Base-by-base conservation (phyloP, 768 basidiomycete genomes). In the Boletus pseudo-olivaceus region DNA sequence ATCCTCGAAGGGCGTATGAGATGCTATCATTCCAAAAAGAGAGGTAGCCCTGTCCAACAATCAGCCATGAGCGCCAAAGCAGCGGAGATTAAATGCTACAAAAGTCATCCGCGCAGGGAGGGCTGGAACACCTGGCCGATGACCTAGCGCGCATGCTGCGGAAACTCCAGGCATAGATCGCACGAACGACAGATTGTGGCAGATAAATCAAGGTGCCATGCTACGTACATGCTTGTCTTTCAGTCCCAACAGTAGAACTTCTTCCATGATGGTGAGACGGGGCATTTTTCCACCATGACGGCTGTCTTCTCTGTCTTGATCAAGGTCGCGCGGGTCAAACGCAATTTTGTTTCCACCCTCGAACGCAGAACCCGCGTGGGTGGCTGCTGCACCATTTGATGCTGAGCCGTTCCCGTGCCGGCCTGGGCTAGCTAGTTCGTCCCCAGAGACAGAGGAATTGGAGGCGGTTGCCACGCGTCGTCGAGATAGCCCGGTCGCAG, bases 11-110 rank as follows among this genome's bases (percentile, higher is more conserved):
- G 14, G 96, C 95, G 72, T 99, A 99, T 0, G 94, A 97, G 61
- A 99, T 99, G 74, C 98, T 98, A 78, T 99, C 96, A 74, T 98
- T 98, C 96, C 96, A 98, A 69, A 98, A 98, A 1, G 93, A 96
- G 37, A 98, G 83, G 72, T 98, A 97, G 34, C 95, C 95, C 83
- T 87, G 62, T 42, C 40, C 7, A 19, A 57, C 10, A 6, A 34
- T 68, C 43, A 66, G 61, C 38, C 29, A 58, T 23, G n/a, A 37
- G 45, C 12, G 23, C 34, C 23, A 32, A 40, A 46, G 35, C 14
- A 46, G 19, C 19, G 11, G n/a, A 30, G n/a, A 35, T 26, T 10
- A 23, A 17, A 12, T 47, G 34, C 75, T 78, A 57, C 3, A 51
- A 54, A 53, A 50, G 12, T 12, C 44, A 47, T 58, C 56, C 49